These are phyloP conservation scores for Lodderomyces metapsilosis DNA, from an alignment of 1,139 yeast species.

Conservation along the genomic window DNA sequence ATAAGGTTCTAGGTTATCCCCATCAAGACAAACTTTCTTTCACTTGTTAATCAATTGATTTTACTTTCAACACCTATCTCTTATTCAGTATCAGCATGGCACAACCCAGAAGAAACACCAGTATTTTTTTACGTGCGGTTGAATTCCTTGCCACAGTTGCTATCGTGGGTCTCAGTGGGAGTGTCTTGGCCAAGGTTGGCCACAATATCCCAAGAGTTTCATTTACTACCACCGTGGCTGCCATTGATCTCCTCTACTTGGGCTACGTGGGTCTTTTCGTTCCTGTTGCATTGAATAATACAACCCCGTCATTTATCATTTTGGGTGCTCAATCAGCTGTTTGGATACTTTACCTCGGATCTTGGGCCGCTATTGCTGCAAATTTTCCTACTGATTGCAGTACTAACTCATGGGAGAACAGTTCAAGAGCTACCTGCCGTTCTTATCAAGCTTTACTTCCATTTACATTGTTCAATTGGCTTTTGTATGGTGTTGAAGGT, in stretches of 20 bases:
- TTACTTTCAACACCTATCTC: too few species aligned
- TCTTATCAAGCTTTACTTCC: slow-evolving; percentile 29
- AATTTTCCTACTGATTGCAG: slow-evolving; percentile 23
- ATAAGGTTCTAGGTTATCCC: too few species aligned
- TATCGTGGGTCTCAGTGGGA: slow-evolving; percentile 25
- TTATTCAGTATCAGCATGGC: too few species aligned
- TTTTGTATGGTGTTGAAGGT: slow-evolving; percentile 23
- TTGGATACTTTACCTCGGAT: slow-evolving; percentile 22
- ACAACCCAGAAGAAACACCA: slow-evolving; percentile 1
- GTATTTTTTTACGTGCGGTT: slow-evolving; percentile 11
- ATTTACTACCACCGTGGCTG: slow-evolving; percentile 21
- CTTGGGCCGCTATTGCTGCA: slow-evolving; percentile 25
- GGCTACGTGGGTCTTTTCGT: slow-evolving; percentile 18
- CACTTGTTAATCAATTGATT: too few species aligned
- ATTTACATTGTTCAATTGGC: slow-evolving; percentile 28
- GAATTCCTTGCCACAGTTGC: slow-evolving; percentile 26
- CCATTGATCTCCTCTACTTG: slow-evolving; percentile 23
- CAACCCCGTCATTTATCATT: slow-evolving; percentile 17
- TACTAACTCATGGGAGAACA: neutral
- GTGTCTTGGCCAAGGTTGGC: slow-evolving; percentile 16
- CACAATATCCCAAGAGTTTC: slow-evolving; percentile 17
- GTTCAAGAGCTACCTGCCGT: slow-evolving; percentile 17
- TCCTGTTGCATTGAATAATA: slow-evolving; percentile 12
- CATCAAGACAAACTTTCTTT: neutral
- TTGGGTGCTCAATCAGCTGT: slow-evolving; percentile 22